A percentile compares a stretch with the other conserved stretches of the same genome.
Conservation (phyloP, 164 flowering plant genomes). For the Vitis labrusca region DNA sequence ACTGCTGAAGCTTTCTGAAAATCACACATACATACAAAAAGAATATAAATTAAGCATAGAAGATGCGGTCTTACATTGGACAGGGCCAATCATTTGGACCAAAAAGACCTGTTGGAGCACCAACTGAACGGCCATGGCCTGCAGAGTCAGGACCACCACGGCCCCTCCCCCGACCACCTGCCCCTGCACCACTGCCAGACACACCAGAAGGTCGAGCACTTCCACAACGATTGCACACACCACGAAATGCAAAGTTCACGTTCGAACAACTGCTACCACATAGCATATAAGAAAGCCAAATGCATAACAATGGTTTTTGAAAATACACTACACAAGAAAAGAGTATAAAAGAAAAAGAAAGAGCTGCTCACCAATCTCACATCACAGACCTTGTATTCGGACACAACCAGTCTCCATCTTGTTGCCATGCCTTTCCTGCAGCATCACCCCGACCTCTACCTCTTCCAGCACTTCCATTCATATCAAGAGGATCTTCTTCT, state of each 20-base stretch:
- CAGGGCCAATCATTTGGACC: slow-evolving; percentile 99
- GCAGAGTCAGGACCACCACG: slow-evolving; percentile 64
- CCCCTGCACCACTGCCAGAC: slow-evolving; percentile 60
- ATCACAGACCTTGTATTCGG: slow-evolving; percentile 99
- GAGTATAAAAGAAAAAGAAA: slow-evolving; percentile 50
- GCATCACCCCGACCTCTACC: slow-evolving; percentile 82
- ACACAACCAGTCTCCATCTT: slow-evolving; percentile 98
- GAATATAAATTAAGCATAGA: background rate
- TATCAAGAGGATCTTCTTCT: slow-evolving; percentile 49
- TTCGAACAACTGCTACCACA: slow-evolving; percentile 76
- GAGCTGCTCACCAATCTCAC: slow-evolving; percentile 99
- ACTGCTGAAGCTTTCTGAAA: background rate
- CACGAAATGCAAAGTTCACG: slow-evolving; percentile 98
- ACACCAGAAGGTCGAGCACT: slow-evolving; percentile 91
- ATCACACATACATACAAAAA: background rate
- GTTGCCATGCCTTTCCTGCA: slow-evolving; percentile 86
- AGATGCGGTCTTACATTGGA: slow-evolving; percentile 75
- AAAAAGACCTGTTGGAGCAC: slow-evolving; percentile 83
- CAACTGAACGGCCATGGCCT: slow-evolving; percentile 47
- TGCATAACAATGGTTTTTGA: background rate
- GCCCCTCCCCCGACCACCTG: slow-evolving; percentile 86
- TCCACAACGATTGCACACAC: slow-evolving; percentile 98
- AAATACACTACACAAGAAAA: background rate
- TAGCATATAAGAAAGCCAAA: slow-evolving; percentile 23
- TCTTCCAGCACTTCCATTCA: slow-evolving; percentile 61